Evolutionary conservation across 192 early-diverging fungal genomes (phyloP).

Genomic region (Geranomyces michiganensis): DNA sequence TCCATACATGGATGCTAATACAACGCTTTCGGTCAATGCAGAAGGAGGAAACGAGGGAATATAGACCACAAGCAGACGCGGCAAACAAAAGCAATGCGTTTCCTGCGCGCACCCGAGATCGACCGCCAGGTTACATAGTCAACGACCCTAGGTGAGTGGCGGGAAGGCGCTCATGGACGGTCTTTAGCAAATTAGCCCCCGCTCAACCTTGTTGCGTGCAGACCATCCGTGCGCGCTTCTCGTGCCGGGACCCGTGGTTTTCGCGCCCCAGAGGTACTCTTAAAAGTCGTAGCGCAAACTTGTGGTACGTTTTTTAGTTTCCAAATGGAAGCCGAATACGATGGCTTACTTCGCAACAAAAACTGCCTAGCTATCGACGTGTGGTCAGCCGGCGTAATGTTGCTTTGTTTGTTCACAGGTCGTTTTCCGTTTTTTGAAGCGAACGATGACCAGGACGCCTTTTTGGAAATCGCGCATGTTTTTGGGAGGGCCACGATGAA

Average conservation of each 20-base stretch:
- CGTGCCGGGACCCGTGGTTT: constrained; percentile 93
- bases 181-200: background rate
- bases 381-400: constrained; percentile 89
- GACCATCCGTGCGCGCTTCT: constrained; percentile 72
- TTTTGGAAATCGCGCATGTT: constrained; percentile 80
- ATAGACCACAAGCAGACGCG: background rate
- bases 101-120: constrained; percentile 6
- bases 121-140: constrained; percentile 5
- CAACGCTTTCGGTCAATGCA: background rate
- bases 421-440: constrained; percentile 91
- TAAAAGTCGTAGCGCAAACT: constrained; percentile 79
- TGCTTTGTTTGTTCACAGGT: constrained; percentile 77
- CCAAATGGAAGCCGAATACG: background rate
- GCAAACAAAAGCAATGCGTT: background rate
- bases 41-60: background rate
- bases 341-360: background rate
- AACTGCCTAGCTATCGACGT: constrained; percentile 81
- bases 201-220: constrained; percentile 36
- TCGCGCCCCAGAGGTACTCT: constrained; percentile 88
- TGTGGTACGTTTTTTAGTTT: constrained; percentile 48
- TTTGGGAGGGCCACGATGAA: constrained; percentile 81
- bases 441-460: constrained; percentile 80
- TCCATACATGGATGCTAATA: no score
- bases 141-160: constrained; percentile 12
- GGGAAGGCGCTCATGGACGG: background rate